Conservation (phyloP, 352 stramenopile species). For the Thalassiosira mediterranea region DNA sequence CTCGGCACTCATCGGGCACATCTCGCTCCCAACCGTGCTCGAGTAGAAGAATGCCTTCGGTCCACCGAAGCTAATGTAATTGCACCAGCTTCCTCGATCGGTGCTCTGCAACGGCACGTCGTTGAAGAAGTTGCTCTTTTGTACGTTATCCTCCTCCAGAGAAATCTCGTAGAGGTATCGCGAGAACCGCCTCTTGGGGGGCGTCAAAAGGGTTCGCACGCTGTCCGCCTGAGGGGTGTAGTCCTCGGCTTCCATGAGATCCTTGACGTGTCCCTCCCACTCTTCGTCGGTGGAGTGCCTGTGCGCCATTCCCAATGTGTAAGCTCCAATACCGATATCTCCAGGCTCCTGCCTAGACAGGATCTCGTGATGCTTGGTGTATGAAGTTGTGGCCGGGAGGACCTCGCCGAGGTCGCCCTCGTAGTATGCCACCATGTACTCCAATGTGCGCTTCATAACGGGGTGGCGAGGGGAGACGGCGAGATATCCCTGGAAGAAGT, state of each 20-base stretch:
- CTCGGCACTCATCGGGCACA: too few species aligned
- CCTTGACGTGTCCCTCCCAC: slow-evolving; percentile 13
- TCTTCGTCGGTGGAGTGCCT: slow-evolving; percentile 3
- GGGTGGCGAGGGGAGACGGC: slow-evolving; percentile 22
- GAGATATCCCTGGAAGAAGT: slow-evolving; percentile 31
- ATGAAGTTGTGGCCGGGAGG: slow-evolving; percentile 11
- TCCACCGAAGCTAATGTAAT: slow-evolving; percentile 13
- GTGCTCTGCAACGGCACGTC: slow-evolving; percentile 11
- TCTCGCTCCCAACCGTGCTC: too few species aligned
- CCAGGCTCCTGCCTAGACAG: neutral
- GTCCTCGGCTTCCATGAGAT: slow-evolving; percentile 2
- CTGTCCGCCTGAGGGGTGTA: neutral
- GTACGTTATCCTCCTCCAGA: slow-evolving; percentile 4
- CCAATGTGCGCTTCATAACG: slow-evolving; percentile 19
- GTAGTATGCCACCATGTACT: slow-evolving; percentile 29
- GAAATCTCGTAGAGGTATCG: slow-evolving; percentile 20
- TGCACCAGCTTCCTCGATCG: neutral
- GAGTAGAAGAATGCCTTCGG: slow-evolving; percentile 19
- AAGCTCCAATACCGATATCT: slow-evolving; percentile 1
- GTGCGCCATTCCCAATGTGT: slow-evolving; percentile 4
- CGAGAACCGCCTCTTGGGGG: slow-evolving; percentile 3
- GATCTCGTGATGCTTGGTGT: too few species aligned
- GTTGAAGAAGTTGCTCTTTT: neutral
- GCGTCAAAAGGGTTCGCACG: too few species aligned
- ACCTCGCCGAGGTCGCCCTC: neutral